Evolutionary conservation across 2,329 filamentous ascomycete species (phyloP), one percentile per base, ranked within the genome.

Genomic region (Amauroascus verrucosus): DNA sequence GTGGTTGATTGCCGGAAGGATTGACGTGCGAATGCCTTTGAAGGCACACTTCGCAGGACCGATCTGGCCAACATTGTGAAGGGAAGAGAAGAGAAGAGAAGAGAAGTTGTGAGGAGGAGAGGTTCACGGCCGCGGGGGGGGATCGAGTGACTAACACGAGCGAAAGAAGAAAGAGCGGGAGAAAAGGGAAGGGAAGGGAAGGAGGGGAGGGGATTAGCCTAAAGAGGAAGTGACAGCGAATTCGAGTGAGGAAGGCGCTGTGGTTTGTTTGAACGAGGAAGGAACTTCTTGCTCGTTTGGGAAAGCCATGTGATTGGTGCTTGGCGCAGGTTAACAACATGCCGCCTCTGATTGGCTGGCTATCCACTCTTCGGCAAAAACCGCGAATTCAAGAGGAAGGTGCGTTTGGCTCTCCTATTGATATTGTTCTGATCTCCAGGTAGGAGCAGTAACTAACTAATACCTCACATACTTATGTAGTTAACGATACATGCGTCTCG

Each of bases 51-150:
- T 79, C 88, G 88, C 80, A 94, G 77, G 77, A 83, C 83, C 76
- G 89, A 88, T 81, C 89, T 86, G 77, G 88, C 86, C 81, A 96
- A 84, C 91, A 97, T 96, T 72, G 74, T 85, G 47, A 59, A 59
- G 65, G 59, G 62, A 62, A 24, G 56, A 58, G 55, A 57, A 53
- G 57, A 58, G 38, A 13, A 3, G 18, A 32, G 16, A n/a, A n/a
- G n/a, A n/a, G n/a, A n/a, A n/a, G n/a, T n/a, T n/a, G n/a, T n/a
- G n/a, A n/a, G n/a, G n/a, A n/a, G n/a, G n/a, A n/a, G n/a, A n/a
- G n/a, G n/a, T n/a, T n/a, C n/a, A n/a, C n/a, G n/a, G n/a, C n/a
- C n/a, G n/a, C n/a, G n/a, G n/a, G n/a, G n/a, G n/a, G n/a, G n/a
- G n/a, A n/a, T n/a, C n/a, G n/a, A n/a, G n/a, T n/a, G 16, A 33